Evolutionary conservation across 495 filamentous ascomycete genomes (phyloP).

Genomic region (Physcia stellaris): DNA sequence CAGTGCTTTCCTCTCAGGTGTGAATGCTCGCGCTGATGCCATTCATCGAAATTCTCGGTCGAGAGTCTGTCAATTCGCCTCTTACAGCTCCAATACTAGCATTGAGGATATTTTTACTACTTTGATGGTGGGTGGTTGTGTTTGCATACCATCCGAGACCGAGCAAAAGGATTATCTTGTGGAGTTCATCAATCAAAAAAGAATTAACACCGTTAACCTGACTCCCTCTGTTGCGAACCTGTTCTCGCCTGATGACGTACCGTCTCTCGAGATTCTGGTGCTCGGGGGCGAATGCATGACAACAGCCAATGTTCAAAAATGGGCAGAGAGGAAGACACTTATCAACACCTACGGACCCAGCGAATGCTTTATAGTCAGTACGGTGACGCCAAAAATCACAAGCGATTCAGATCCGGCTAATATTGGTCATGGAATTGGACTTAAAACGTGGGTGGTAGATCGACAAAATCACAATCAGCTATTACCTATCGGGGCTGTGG

Average conservation of each 20-base stretch:
- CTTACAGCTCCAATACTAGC: constrained; percentile 40
- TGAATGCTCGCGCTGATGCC: constrained; percentile 29
- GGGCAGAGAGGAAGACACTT: constrained; percentile 39
- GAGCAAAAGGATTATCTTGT: constrained; percentile 35
- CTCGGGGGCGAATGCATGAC: constrained; percentile 44
- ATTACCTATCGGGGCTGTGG: constrained; percentile 34
- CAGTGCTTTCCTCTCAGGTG: constrained; percentile 27
- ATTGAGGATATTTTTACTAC: constrained; percentile 28
- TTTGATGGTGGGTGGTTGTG: constrained; percentile 29
- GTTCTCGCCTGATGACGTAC: constrained; percentile 30
- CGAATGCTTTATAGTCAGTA: constrained; percentile 28
- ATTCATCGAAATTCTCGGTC: constrained; percentile 16
- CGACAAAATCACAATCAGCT: constrained; percentile 30
- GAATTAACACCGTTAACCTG: constrained; percentile 29
- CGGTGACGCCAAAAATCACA: constrained; percentile 25
- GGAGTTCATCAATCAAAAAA: constrained; percentile 30
- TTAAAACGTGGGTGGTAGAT: constrained; percentile 31
- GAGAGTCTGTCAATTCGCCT: constrained; percentile 35
- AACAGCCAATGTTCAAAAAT: constrained; percentile 33
- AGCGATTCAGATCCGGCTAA: constrained; percentile 26
- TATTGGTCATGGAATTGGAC: constrained; percentile 31
- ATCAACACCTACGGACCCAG: constrained; percentile 50
- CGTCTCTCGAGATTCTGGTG: constrained; percentile 30
- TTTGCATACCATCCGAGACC: constrained; percentile 38
- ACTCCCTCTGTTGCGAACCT: constrained; percentile 42